These are phyloP conservation scores for Xanthoconium purpureum DNA, from an alignment of 768 basidiomycete species.

Conservation along the genomic window DNA sequence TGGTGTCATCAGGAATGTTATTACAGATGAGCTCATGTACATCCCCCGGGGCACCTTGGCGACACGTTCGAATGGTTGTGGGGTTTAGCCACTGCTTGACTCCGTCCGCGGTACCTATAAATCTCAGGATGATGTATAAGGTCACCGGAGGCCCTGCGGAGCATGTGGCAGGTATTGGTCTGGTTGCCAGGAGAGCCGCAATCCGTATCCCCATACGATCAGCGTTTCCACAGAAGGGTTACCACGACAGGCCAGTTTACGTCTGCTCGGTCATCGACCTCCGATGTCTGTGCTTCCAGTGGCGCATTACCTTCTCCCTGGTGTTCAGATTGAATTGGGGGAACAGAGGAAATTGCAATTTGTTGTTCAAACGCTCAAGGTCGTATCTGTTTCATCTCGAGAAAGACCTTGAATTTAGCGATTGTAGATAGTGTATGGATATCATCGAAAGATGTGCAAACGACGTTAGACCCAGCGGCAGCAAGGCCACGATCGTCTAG, in stretches of 20 bases:
- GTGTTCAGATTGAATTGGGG: background rate
- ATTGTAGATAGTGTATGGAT: conserved; percentile 27
- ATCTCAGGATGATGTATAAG: background rate
- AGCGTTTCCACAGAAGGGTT: no score
- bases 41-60: background rate
- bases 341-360: background rate
- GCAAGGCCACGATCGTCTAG: conserved; percentile 5
- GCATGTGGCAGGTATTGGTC: background rate
- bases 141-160: background rate
- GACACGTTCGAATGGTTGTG: background rate
- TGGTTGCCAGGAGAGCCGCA: background rate
- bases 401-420: conserved; percentile 10
- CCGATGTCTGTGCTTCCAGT: no score
- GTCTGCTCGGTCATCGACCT: no score
- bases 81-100: background rate
- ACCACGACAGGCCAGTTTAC: no score
- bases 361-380: background rate
- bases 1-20: background rate
- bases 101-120: background rate
- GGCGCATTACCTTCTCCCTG: background rate
- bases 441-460: conserved; percentile 21
- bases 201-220: background rate
- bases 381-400: background rate
- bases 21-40: background rate
- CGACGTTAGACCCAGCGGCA: conserved; percentile 9